These are phyloP conservation scores for Thermothelomyces thermophilus DNA, from an alignment of 2,329 filamentous ascomycete genomes.

Conservation along the genomic window DNA sequence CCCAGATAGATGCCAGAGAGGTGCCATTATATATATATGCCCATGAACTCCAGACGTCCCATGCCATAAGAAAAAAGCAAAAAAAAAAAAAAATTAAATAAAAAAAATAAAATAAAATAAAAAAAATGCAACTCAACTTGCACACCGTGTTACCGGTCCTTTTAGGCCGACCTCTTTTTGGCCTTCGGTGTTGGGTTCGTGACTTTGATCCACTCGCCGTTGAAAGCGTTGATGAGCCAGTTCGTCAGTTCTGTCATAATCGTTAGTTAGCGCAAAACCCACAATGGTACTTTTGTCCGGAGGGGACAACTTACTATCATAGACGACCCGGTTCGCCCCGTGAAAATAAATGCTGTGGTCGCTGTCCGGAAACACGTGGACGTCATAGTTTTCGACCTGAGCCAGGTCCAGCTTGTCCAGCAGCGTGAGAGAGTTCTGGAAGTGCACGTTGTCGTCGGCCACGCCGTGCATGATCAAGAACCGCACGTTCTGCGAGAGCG, in stretches of 20 bases:
- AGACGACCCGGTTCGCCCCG: constrained; percentile 84
- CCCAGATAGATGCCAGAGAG: neutral
- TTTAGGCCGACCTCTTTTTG: constrained; percentile 4
- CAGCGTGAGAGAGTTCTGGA: constrained; percentile 85
- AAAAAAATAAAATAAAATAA: too few species aligned
- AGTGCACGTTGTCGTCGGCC: constrained; percentile 96
- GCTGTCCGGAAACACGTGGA: constrained; percentile 93
- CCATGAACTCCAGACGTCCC: too few species aligned
- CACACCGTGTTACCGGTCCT: neutral
- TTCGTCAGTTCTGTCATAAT: constrained; percentile 61
- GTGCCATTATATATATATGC: constrained; percentile 3
- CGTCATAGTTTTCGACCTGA: constrained; percentile 85
- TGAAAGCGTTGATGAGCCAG: constrained; percentile 97
- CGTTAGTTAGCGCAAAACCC: constrained; percentile 7
- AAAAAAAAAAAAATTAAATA: too few species aligned
- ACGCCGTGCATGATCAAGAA: constrained; percentile 95
- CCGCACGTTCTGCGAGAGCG: constrained; percentile 68
- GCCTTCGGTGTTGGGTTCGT: constrained; percentile 41
- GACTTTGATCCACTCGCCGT: constrained; percentile 80
- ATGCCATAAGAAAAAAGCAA: too few species aligned
- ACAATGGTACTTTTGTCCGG: neutral
- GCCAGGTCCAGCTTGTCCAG: constrained; percentile 80
- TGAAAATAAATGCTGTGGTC: constrained; percentile 96
- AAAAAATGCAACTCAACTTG: neutral
- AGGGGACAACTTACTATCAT: constrained; percentile 65